Conservation (phyloP, 495 filamentous ascomycete species). For the Aspergillus sclerotiicarbonarius region DNA sequence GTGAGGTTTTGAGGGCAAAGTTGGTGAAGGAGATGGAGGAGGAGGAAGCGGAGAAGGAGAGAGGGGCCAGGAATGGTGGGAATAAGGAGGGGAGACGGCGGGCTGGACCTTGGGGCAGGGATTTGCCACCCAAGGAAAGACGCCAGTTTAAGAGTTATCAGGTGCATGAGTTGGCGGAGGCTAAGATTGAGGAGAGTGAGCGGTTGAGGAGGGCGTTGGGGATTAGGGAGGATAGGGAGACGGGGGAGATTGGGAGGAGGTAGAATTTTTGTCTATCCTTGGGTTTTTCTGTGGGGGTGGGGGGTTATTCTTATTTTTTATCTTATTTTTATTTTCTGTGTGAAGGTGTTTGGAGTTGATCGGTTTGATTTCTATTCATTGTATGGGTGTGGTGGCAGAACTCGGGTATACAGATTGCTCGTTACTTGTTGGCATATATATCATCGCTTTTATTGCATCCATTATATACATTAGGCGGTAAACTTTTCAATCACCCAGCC, state of each 20-base stretch:
- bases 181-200: slow-evolving; percentile 96
- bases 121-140: slow-evolving; percentile 28
- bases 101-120: not conserved
- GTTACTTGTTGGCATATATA: slow-evolving; percentile 1
- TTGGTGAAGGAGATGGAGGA: slow-evolving; percentile 36
- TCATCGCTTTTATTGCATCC: slow-evolving; percentile 17
- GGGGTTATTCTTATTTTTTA: not conserved
- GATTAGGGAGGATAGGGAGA: slow-evolving; percentile 84
- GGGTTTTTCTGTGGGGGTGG: slow-evolving; percentile 10
- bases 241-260: slow-evolving; percentile 67
- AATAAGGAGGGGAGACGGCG: slow-evolving; percentile 8
- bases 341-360: not conserved
- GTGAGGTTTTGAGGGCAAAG: slow-evolving; percentile 26
- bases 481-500: slow-evolving; percentile 78
- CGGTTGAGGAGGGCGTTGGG: slow-evolving; percentile 82
- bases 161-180: slow-evolving; percentile 92
- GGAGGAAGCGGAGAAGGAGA: slow-evolving; percentile 14
- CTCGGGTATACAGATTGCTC: no score
- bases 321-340: not conserved
- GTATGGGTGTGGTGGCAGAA: no score
- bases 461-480: slow-evolving; percentile 34
- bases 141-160: slow-evolving; percentile 80
- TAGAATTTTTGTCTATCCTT: slow-evolving; percentile 27
- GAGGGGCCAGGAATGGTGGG: slow-evolving; percentile 8
- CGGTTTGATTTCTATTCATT: not conserved